A percentile compares a stretch with the other conserved stretches of the same genome.
phyloP scores from a whole-genome alignment of 1,139 yeast genomes.

The Hemisphaericaspora xylofermentans region DNA sequence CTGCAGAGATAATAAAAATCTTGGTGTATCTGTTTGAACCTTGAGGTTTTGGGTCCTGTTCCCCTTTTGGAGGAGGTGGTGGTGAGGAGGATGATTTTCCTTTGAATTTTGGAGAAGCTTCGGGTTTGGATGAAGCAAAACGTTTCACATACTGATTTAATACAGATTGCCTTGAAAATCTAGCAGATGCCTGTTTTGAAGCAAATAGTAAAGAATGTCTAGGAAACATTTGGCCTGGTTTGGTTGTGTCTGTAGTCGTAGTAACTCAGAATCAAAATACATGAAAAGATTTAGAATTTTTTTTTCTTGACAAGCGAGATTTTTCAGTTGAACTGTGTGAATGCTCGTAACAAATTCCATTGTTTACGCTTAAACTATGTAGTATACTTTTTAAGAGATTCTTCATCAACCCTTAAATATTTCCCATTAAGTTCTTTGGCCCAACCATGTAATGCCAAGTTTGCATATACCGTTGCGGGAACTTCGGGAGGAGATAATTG shows the following conservation, averaged over 20 bases:
- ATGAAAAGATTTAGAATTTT: constrained; percentile 2
- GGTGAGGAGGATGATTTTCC: constrained; percentile 13
- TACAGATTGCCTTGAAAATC: constrained; percentile 6
- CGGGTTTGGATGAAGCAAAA: constrained; percentile 13
- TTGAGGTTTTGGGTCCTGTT: background rate
- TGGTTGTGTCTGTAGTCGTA: too few species aligned
- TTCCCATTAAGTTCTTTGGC: constrained; percentile 56
- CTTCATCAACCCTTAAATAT: constrained; percentile 62
- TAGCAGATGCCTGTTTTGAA: constrained; percentile 8
- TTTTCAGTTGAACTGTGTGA: too few species aligned
- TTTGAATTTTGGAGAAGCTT: background rate
- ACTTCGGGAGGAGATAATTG: constrained; percentile 62
- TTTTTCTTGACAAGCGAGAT: constrained; percentile 1
- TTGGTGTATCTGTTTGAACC: too few species aligned
- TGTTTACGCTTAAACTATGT: background rate
- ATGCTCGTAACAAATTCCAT: too few species aligned
- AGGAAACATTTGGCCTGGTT: too few species aligned
- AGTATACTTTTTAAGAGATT: constrained; percentile 10
- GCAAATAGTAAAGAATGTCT: constrained; percentile 10
- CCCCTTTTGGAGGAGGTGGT: constrained; percentile 16
- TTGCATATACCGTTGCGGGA: constrained; percentile 69
- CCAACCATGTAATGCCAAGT: constrained; percentile 61
- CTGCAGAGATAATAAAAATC: constrained; percentile 33
- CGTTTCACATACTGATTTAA: constrained; percentile 11
- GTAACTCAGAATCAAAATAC: too few species aligned